phyloP scores from a whole-genome alignment of 176 grass and related monocot species.

The Aegilops longissima region DNA sequence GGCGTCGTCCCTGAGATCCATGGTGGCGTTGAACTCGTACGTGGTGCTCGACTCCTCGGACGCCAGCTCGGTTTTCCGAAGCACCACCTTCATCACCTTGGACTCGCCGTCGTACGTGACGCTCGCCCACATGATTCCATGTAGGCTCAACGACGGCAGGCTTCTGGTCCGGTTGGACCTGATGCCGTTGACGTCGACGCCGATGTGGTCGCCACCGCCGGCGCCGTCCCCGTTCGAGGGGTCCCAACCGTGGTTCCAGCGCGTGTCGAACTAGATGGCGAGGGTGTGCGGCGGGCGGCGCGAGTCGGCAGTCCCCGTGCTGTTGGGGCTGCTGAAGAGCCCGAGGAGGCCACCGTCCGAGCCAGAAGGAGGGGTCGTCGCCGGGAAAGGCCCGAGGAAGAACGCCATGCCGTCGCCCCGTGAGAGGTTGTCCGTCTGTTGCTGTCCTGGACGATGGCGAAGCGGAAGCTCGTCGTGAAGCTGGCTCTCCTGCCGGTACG shows the following conservation, averaged over 20 bases:
- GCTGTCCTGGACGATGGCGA: not conserved
- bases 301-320: not conserved
- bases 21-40: not conserved
- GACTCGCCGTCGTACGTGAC: not conserved
- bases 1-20: not conserved
- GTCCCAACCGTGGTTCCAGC: not conserved
- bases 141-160: not conserved
- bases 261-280: slow-evolving; percentile 7
- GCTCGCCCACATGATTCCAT: not conserved
- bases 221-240: not conserved
- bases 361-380: not conserved
- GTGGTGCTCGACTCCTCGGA: not conserved
- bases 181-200: not conserved
- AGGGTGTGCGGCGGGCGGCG: not conserved
- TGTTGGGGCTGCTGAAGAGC: not conserved
- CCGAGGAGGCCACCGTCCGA: not conserved
- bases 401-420: slow-evolving; percentile 23
- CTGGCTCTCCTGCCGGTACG: not conserved
- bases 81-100: not conserved
- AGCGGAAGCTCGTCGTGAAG: not conserved
- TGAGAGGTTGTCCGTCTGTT: not conserved
- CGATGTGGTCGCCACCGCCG: not conserved
- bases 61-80: not conserved
- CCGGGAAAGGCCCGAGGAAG: not conserved
- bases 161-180: not conserved